Base-by-base conservation (phyloP, 345 rosid genomes). In the Populus alba region DNA sequence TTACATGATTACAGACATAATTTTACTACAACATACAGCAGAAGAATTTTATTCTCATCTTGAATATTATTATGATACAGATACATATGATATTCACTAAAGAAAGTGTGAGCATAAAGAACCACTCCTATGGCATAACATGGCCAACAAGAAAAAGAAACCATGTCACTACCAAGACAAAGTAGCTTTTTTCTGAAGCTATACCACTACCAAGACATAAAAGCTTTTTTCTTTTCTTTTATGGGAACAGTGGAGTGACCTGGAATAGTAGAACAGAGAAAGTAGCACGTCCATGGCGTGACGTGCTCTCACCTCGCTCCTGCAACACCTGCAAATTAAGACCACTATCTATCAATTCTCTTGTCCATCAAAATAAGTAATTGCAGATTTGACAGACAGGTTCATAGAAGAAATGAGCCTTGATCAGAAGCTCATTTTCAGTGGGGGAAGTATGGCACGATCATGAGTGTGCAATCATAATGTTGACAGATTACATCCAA, bases 261-360 rank as follows among this genome's bases (percentile, higher is more conserved):
- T 96, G 99, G 82, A 96, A 96, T 71, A 96, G 97, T 85, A 96
- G 85, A 86, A 94, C 99, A 55, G 98, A 96, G 86, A 96, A 94
- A 80, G 99, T 89, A 75, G 99, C 99, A 47, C 99, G 98, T 69
- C 99, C 99, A 92, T 96, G 99, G 67, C 97, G 97, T 8, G 98
- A 96, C 81, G 98, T 96, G 85, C 98, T 96, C 90, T 96, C 99
- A 70, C 98, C 97, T 67, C 99, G 89, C 86, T 96, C 99, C 78
- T 93, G 99, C 86, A 96, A 89, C 77, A 96, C 99, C 99, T 96
- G 90, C 77, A 86, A 74, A 76, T 66, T 22, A 81, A 59, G 41
- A 39, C 70, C 65, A 61, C 39, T 17, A 76, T 67, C 8, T 57
- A 68, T 80, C 57, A 78, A 69, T 71, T 72, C 74, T 63, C 76